Percentiles rank a stretch among this genome's conserved stretches.
Conservation (phyloP, 192 early-diverging fungal species). For the Radiomyces spectabilis region DNA sequence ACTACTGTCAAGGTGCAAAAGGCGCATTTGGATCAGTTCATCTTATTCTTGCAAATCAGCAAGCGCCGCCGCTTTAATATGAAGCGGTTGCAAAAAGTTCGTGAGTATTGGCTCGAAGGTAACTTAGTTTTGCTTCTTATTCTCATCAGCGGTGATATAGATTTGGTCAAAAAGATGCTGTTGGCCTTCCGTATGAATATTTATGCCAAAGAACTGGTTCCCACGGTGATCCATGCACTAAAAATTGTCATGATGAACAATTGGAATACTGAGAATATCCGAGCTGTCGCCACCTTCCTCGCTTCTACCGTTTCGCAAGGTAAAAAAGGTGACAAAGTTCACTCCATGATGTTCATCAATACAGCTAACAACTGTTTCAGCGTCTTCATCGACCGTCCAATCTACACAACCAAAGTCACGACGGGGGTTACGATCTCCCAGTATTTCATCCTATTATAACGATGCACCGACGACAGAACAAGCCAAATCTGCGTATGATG, state of each 20-base stretch:
- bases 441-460: too few relatives aligned
- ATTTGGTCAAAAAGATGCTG: constrained; percentile 56
- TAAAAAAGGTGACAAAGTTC: too few relatives aligned
- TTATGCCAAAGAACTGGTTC: constrained; percentile 46
- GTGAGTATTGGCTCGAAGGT: constrained; percentile 26
- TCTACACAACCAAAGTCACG: too few relatives aligned
- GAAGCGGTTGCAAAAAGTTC: constrained; percentile 47
- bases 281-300: constrained; percentile 53
- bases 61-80: constrained; percentile 48
- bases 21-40: constrained; percentile 54
- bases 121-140: not conserved
- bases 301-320: constrained; percentile 52
- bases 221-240: constrained; percentile 40
- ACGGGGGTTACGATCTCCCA: too few relatives aligned
- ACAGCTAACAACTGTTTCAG: too few relatives aligned
- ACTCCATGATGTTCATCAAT: too few relatives aligned
- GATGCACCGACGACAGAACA: too few relatives aligned
- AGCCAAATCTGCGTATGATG: too few relatives aligned
- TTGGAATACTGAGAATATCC: constrained; percentile 52
- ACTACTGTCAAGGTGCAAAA: constrained; percentile 45
- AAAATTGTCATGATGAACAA: constrained; percentile 46
- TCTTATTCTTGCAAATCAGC: constrained; percentile 48
- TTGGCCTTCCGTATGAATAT: constrained; percentile 48
- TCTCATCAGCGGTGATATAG: constrained; percentile 18
- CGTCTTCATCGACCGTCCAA: too few relatives aligned